phyloP scores from a whole-genome alignment of 1,139 yeast genomes.

The Debaryomyces udenii region DNA sequence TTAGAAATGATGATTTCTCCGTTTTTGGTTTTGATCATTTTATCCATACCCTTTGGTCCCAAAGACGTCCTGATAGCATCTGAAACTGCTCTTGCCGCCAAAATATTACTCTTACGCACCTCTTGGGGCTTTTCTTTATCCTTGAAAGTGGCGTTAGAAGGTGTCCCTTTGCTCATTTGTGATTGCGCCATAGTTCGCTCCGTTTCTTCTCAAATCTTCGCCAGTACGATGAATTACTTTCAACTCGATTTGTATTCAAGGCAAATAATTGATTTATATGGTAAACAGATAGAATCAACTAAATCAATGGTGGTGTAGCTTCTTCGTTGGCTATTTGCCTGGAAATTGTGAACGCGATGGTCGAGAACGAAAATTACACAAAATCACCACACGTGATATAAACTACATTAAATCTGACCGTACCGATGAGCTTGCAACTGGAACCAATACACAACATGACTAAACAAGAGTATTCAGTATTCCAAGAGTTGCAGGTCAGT shows the following conservation, averaged over 20 bases:
- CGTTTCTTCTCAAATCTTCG: not conserved
- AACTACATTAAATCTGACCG: no score
- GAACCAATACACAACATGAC: not conserved
- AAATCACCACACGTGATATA: constrained; percentile 8
- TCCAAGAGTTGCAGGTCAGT: constrained; percentile 43
- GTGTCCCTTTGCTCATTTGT: constrained; percentile 37
- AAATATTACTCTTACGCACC: constrained; percentile 88
- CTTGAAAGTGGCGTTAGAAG: constrained; percentile 87
- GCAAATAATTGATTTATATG: constrained; percentile 3
- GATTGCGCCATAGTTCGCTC: constrained; percentile 21
- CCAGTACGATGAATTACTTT: not conserved
- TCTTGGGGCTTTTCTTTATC: constrained; percentile 98
- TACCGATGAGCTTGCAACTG: no score
- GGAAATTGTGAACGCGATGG: constrained; percentile 10
- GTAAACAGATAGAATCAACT: constrained; percentile 5
- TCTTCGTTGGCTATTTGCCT: constrained; percentile 2
- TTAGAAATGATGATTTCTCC: constrained; percentile 95
- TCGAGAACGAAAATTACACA: constrained; percentile 9
- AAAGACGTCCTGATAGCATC: constrained; percentile 97
- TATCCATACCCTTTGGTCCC: constrained; percentile 99
- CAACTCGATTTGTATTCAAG: not conserved
- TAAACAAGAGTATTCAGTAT: constrained; percentile 17
- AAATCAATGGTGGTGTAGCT: no score
- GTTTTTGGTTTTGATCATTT: constrained; percentile 91
- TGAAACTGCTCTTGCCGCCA: constrained; percentile 96